These are phyloP conservation scores for Cicer arietinum DNA, from an alignment of 306 rosid species.

Conservation along the genomic window DNA sequence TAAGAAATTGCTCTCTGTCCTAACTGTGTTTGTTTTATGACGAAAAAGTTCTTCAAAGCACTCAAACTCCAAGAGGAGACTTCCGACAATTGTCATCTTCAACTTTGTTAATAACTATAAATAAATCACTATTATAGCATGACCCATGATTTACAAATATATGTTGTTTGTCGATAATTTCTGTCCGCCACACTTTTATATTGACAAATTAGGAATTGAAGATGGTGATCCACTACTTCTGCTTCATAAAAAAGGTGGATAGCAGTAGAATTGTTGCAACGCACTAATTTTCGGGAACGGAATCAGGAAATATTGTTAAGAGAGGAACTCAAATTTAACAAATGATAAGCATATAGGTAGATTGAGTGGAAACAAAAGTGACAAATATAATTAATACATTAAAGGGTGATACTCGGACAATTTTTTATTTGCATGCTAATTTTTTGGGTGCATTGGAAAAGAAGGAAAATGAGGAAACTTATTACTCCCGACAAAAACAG, in stretches of 20 bases:
- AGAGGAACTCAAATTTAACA: background rate
- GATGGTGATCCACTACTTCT: constrained; percentile 37
- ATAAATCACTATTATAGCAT: constrained; percentile 20
- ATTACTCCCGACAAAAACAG: background rate
- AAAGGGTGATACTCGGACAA: no score
- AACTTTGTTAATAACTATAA: background rate
- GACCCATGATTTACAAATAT: constrained; percentile 1
- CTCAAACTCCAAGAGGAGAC: constrained; percentile 32
- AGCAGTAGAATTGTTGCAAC: constrained; percentile 8
- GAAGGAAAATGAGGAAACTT: no score
- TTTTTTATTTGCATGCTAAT: no score
- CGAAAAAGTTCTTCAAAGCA: constrained; percentile 3
- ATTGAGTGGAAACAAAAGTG: background rate
- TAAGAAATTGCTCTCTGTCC: constrained; percentile 16
- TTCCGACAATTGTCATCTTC: constrained; percentile 7
- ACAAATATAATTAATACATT: background rate
- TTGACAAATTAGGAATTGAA: constrained; percentile 28
- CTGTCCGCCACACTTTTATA: constrained; percentile 44
- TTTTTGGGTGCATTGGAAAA: background rate
- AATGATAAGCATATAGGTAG: background rate
- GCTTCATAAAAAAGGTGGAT: constrained; percentile 3
- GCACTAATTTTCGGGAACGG: background rate
- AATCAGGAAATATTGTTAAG: background rate
- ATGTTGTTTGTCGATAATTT: constrained; percentile 31
- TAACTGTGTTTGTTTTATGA: constrained; percentile 18